Percentiles rank a stretch among this genome's conserved stretches.
phyloP scores from a whole-genome alignment of 108 stramenopile genomes.

The Cyclotella atomus region DNA sequence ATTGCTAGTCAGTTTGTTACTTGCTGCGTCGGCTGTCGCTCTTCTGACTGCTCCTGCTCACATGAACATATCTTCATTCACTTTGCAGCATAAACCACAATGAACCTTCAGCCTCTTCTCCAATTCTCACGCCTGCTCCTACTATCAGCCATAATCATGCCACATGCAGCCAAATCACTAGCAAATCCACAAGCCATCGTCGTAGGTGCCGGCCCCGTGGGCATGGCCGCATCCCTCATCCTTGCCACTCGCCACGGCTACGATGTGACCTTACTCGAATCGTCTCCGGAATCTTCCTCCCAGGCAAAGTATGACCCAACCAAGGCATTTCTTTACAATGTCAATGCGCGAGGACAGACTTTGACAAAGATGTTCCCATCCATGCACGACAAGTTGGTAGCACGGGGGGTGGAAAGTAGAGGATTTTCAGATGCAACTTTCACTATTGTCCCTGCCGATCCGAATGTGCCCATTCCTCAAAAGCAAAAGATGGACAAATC shows the following conservation, averaged over 20 bases:
- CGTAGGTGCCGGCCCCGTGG: slow-evolving; percentile 59
- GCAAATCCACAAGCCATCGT: slow-evolving; percentile 24
- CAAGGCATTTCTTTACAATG: slow-evolving; percentile 58
- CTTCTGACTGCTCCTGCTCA: neutral
- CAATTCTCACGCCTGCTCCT: neutral
- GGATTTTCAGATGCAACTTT: slow-evolving; percentile 24
- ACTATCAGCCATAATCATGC: too few species aligned
- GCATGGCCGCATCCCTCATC: slow-evolving; percentile 51
- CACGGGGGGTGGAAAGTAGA: slow-evolving; percentile 20
- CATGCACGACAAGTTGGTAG: slow-evolving; percentile 35
- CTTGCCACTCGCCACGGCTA: slow-evolving; percentile 50
- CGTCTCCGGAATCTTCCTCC: neutral
- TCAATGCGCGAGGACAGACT: slow-evolving; percentile 53
- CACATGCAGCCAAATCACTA: slow-evolving; percentile 5
- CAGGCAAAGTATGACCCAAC: slow-evolving; percentile 51
- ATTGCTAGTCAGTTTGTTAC: too few species aligned
- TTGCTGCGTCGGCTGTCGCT: neutral
- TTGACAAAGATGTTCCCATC: slow-evolving; percentile 51
- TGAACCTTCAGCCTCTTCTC: neutral
- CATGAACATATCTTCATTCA: neutral
- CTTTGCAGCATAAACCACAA: neutral
- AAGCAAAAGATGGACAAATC: neutral
- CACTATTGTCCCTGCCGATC: slow-evolving; percentile 49
- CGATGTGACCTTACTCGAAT: slow-evolving; percentile 57
- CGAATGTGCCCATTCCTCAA: slow-evolving; percentile 26